Percentiles rank a stretch among this genome's conserved stretches.
These are phyloP conservation scores for Zymoseptoria tritici DNA, from an alignment of 2,329 filamentous ascomycete species.

Conservation along the genomic window DNA sequence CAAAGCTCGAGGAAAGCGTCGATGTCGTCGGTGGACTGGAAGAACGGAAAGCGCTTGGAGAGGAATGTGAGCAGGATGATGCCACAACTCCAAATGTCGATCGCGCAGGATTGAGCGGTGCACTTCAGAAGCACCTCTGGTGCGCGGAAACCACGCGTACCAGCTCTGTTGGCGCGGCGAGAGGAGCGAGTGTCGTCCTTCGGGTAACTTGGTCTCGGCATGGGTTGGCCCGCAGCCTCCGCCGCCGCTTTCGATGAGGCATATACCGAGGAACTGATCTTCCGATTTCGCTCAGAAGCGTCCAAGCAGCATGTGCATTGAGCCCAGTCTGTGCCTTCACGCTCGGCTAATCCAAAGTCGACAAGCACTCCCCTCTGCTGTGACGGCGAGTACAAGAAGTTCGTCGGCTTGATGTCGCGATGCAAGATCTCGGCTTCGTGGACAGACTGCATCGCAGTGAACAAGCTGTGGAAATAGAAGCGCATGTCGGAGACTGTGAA, in stretches of 20 bases:
- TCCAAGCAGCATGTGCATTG: conserved; percentile 74
- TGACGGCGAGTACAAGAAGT: conserved; percentile 84
- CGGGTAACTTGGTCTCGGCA: conserved; percentile 59
- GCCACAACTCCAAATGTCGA: conserved; percentile 94
- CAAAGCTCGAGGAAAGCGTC: conserved; percentile 97
- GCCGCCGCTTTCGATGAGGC: conserved; percentile 42
- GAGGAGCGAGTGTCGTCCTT: conserved; percentile 85
- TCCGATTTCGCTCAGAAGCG: conserved; percentile 52
- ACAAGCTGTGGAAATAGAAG: conserved; percentile 81
- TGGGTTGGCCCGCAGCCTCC: conserved; percentile 19
- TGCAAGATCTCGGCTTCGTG: conserved; percentile 82
- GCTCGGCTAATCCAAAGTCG: conserved; percentile 95
- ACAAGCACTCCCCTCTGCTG: conserved; percentile 81
- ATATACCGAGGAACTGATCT: conserved; percentile 51
- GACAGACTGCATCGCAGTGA: conserved; percentile 75
- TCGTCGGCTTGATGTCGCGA: conserved; percentile 62
- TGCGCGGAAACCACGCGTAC: conserved; percentile 89
- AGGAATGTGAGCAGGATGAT: conserved; percentile 96
- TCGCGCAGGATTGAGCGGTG: conserved; percentile 82
- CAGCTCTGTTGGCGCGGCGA: conserved; percentile 84
- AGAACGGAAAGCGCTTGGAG: conserved; percentile 89
- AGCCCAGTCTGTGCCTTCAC: conserved; percentile 61
- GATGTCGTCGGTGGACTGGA: conserved; percentile 96
- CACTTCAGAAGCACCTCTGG: conserved; percentile 97
- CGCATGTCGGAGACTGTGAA: conserved; percentile 82